A percentile compares a stretch with the other conserved stretches of the same genome.
These are phyloP conservation scores for Aspergillus nanangensis DNA, from an alignment of 495 filamentous ascomycete species.

Conservation along the genomic window DNA sequence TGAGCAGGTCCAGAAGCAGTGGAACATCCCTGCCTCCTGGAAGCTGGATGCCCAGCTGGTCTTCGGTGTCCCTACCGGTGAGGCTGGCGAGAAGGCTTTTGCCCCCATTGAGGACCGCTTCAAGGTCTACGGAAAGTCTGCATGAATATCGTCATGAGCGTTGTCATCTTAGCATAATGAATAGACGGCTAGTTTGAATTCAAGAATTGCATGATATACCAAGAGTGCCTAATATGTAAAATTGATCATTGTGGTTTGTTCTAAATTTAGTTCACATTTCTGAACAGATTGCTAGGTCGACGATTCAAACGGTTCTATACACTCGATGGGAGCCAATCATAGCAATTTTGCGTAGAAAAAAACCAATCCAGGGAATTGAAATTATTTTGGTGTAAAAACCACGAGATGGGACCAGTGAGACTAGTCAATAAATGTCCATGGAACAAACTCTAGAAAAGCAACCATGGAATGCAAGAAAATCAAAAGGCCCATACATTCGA, in stretches of 20 bases:
- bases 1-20: slow-evolving; percentile 35
- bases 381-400: too few relatives aligned
- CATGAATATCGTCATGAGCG: not conserved
- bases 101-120: slow-evolving; percentile 35
- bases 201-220: too few relatives aligned
- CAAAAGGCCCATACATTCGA: too few relatives aligned
- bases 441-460: too few relatives aligned
- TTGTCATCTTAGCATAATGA: not conserved
- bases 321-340: not conserved
- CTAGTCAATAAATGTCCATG: too few relatives aligned
- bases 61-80: slow-evolving; percentile 37
- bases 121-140: slow-evolving; percentile 38
- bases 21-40: slow-evolving; percentile 39
- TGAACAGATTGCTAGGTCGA: not conserved
- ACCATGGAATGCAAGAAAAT: too few relatives aligned
- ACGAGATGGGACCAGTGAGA: too few relatives aligned
- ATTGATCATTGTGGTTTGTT: not conserved
- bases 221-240: not conserved
- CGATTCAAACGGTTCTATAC: not conserved
- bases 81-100: slow-evolving; percentile 33
- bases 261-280: not conserved
- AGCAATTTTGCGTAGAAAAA: too few relatives aligned
- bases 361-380: too few relatives aligned
- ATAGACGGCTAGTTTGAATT: too few relatives aligned
- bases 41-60: slow-evolving; percentile 48